Evolutionary conservation across 2,329 filamentous ascomycete genomes (phyloP).

Genomic region (Apiospora saccharicola): DNA sequence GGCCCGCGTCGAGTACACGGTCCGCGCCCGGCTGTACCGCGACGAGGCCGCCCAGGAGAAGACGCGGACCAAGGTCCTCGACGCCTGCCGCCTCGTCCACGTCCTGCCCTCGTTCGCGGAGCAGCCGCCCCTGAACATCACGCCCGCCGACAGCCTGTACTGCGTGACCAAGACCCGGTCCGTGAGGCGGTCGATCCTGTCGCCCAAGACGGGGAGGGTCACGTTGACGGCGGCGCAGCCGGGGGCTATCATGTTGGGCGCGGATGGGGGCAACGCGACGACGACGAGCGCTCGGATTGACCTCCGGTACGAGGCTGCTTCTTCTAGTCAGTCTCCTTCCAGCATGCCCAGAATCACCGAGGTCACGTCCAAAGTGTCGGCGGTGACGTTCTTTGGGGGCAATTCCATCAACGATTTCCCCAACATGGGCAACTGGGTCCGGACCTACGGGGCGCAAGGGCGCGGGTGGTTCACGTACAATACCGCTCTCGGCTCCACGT

Average conservation of each 20-base stretch:
- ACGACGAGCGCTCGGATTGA: constrained; percentile 53
- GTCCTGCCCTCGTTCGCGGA: constrained; percentile 60
- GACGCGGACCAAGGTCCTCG: constrained; percentile 45
- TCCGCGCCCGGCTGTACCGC: constrained; percentile 55
- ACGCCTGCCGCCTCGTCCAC: constrained; percentile 54
- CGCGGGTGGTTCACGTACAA: constrained; percentile 56
- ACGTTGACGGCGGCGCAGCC: constrained; percentile 56
- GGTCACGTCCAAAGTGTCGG: constrained; percentile 58
- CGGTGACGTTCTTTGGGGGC: constrained; percentile 61
- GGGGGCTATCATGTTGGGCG: constrained; percentile 55
- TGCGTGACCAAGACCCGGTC: constrained; percentile 58
- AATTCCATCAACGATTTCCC: constrained; percentile 55
- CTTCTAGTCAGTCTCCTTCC: constrained; percentile 46
- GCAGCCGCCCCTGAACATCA: constrained; percentile 59
- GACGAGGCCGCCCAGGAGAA: constrained; percentile 39
- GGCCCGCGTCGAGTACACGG: constrained; percentile 59
- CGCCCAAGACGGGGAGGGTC: constrained; percentile 58
- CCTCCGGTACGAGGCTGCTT: constrained; percentile 55
- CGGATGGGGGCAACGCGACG: constrained; percentile 54
- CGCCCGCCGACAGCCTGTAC: constrained; percentile 57
- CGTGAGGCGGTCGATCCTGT: constrained; percentile 60
- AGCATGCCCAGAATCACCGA: constrained; percentile 56
- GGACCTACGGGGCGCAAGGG: constrained; percentile 48
- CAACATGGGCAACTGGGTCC: constrained; percentile 56
- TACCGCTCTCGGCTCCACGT: constrained; percentile 50